A percentile compares a stretch with the other conserved stretches of the same genome.
These are phyloP conservation scores for Emericellopsis atlantica DNA, from an alignment of 2,329 filamentous ascomycete genomes.

Conservation along the genomic window DNA sequence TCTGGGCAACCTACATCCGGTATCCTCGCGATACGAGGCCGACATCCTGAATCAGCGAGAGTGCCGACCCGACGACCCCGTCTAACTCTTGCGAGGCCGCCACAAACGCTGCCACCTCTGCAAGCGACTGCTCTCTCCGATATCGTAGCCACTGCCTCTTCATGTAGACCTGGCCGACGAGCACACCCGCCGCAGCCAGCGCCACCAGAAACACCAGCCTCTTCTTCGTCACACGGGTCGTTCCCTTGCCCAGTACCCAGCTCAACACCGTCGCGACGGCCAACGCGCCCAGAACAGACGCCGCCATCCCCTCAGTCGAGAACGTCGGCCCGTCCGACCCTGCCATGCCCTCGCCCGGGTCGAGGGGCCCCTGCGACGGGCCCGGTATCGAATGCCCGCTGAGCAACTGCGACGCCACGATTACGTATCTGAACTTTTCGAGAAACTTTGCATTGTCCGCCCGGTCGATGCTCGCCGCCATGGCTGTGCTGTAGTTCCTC, in stretches of 20 bases:
- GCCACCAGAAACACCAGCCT: slow-evolving; percentile 35
- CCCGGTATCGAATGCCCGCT: slow-evolving; percentile 48
- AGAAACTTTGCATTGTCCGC: slow-evolving; percentile 76
- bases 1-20: slow-evolving; percentile 47
- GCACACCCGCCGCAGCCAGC: slow-evolving; percentile 39
- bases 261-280: slow-evolving; percentile 60
- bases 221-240: slow-evolving; percentile 41
- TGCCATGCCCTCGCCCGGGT: slow-evolving; percentile 4
- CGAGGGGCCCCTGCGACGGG: slow-evolving; percentile 13
- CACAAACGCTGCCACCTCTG: slow-evolving; percentile 56
- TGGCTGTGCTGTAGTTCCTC: slow-evolving; percentile 37
- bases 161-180: slow-evolving; percentile 54
- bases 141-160: slow-evolving; percentile 73
- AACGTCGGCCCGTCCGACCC: slow-evolving; percentile 12
- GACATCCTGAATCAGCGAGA: slow-evolving; percentile 86
- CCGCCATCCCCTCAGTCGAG: slow-evolving; percentile 35
- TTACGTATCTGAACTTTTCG: slow-evolving; percentile 85
- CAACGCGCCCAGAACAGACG: slow-evolving; percentile 35
- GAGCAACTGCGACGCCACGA: slow-evolving; percentile 82
- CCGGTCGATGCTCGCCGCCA: slow-evolving; percentile 61
- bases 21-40: slow-evolving; percentile 88
- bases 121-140: slow-evolving; percentile 60
- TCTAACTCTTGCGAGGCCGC: slow-evolving; percentile 71
- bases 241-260: slow-evolving; percentile 47
- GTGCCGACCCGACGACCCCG: slow-evolving; percentile 58